Evolutionary conservation across 192 early-diverging fungal genomes (phyloP).

Genomic region (Coemansia sp.): DNA sequence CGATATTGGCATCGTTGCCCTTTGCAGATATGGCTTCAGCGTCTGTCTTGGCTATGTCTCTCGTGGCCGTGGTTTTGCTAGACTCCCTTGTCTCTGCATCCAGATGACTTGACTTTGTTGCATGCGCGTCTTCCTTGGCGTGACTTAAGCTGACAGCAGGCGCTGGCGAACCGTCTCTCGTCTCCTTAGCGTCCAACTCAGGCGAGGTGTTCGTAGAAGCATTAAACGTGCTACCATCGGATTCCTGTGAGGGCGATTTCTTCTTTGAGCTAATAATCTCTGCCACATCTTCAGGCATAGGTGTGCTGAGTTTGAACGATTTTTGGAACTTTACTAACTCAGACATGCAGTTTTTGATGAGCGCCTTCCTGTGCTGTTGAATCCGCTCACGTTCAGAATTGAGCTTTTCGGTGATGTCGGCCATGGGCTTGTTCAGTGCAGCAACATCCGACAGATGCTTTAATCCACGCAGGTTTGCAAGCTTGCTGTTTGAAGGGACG

Average conservation of each 20-base stretch:
- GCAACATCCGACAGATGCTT: conserved; percentile 55
- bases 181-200: conserved; percentile 1
- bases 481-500: conserved; percentile 26
- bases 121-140: background rate
- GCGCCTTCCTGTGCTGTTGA: conserved; percentile 69
- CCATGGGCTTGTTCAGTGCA: conserved; percentile 57
- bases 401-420: conserved; percentile 60
- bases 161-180: background rate
- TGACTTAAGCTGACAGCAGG: background rate
- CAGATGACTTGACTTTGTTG: background rate
- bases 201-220: conserved; percentile 8
- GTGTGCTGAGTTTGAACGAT: conserved; percentile 76
- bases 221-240: conserved; percentile 14
- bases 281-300: conserved; percentile 79
- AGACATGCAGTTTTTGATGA: conserved; percentile 72
- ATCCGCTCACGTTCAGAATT: conserved; percentile 76
- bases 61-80: background rate
- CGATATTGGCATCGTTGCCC: background rate
- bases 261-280: conserved; percentile 69
- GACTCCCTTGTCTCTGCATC: background rate
- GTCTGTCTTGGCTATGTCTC: background rate
- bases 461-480: conserved; percentile 51
- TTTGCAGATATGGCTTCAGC: background rate
- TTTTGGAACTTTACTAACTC: conserved; percentile 81
- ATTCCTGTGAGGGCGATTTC: conserved; percentile 20